A percentile compares a stretch with the other conserved stretches of the same genome.
phyloP scores from a whole-genome alignment of 305 asterid species.

The Euphrasia arctica region DNA sequence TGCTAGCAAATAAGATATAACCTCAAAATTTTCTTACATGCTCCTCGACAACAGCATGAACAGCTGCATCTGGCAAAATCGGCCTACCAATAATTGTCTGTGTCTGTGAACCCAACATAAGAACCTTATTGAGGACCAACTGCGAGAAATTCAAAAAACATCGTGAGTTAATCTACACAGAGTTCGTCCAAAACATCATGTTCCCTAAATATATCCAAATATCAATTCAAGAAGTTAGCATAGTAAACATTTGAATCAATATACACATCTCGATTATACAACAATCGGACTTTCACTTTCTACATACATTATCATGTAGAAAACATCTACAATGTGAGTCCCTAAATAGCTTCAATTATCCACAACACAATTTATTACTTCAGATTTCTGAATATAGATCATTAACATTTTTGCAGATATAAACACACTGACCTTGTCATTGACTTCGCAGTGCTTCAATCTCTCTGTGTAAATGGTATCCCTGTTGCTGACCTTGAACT shows the following conservation, averaged over 20 bases:
- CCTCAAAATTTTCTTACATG: slow-evolving; percentile 57
- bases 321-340: slow-evolving; percentile 13
- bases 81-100: slow-evolving; percentile 96
- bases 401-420: slow-evolving; percentile 1
- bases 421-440: slow-evolving; percentile 76
- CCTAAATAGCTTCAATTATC: not conserved
- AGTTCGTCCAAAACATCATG: not conserved
- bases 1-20: slow-evolving; percentile 15
- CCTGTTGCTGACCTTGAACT: slow-evolving; percentile 94
- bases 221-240: not conserved
- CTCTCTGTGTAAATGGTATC: slow-evolving; percentile 75
- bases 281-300: no score
- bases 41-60: slow-evolving; percentile 97
- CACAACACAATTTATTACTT: no score
- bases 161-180: slow-evolving; percentile 19
- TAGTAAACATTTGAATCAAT: slow-evolving; percentile 1
- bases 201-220: no score
- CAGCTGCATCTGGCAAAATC: slow-evolving; percentile 83
- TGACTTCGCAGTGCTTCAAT: slow-evolving; percentile 83
- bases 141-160: slow-evolving; percentile 34
- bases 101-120: slow-evolving; percentile 74
- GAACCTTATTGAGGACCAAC: slow-evolving; percentile 83
- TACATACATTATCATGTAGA: not conserved
- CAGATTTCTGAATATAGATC: not conserved
- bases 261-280: no score